Base-by-base conservation (phyloP, 2,329 filamentous ascomycete genomes). In the Emmonsiellopsis sp. region DNA sequence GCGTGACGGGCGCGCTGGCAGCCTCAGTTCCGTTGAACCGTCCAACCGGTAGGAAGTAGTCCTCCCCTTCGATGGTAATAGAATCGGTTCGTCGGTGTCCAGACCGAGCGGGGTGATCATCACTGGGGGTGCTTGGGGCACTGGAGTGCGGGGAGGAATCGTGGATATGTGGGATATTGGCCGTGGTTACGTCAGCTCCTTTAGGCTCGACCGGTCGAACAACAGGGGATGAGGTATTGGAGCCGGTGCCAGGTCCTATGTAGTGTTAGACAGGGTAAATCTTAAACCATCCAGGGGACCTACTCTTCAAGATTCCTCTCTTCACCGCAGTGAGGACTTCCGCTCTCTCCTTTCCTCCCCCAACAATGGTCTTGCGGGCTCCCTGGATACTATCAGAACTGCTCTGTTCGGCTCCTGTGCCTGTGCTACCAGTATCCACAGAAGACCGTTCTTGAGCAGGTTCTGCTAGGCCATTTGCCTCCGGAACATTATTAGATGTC, bases 301-400 rank as follows among this genome's bases (percentile, higher is more conserved):
- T 79, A 87, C 90, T 87, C 74, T 98, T 98, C 53, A 98, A 72
- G 49, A 98, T 98, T 48, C 93, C 93, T 73, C 95, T 96, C 65
- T 89, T 89, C 47, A 97, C 89, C 6, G 90, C 89, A 16, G 91
- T 89, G 43, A 97, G 79, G 13, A 95, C 87, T 67, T 97, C 92
- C 1, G 91, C 89, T 58, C 92, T 84, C 65, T 97, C 93, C 64
- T 79, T 86, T 60, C 97, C 93, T 31, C 89, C 87, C 40, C 91
- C 92, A 46, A 95, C 79, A 62, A 96, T 94, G 73, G 90, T 97
- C 76, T 88, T 92, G 59, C 86, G 44, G 31, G 10, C 32, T n/a
- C 16, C 31, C n/a, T 37, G 30, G 26, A 51, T 13, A 32, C 40
- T 52, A 15, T 52, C 30, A 38, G 10, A 11, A 34, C 50, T 52